A percentile compares a stretch with the other conserved stretches of the same genome.
These are phyloP conservation scores for Metschnikowia sp. DNA, from an alignment of 805 yeast genomes.

Conservation along the genomic window DNA sequence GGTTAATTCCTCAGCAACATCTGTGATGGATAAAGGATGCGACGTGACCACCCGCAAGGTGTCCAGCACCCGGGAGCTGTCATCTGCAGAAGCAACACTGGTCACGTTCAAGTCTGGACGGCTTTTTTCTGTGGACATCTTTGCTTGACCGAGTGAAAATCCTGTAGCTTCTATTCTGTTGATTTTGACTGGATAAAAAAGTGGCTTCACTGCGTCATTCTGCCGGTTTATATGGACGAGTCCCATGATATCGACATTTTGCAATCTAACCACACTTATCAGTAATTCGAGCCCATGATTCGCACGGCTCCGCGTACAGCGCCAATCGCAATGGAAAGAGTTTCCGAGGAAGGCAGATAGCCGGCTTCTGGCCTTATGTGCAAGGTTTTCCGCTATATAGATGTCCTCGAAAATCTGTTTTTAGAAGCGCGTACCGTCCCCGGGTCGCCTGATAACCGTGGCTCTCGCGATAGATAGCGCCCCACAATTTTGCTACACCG, in stretches of 20 bases:
- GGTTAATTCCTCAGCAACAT: conserved; percentile 24
- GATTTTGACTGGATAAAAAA: background rate
- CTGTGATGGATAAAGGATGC: conserved; percentile 22
- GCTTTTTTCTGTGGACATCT: background rate
- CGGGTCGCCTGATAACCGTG: no score
- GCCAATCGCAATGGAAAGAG: background rate
- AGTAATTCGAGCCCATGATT: background rate
- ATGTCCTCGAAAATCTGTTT: no score
- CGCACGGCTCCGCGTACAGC: conserved; percentile 5
- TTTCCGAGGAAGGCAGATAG: no score
- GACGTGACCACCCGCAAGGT: conserved; percentile 22
- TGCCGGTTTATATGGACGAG: no score
- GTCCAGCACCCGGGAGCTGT: conserved; percentile 9
- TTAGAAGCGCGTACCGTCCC: no score
- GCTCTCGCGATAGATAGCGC: no score
- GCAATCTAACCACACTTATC: conserved; percentile 1
- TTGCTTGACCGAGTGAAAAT: background rate
- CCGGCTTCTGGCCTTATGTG: no score
- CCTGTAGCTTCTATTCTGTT: no score
- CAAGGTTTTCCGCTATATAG: no score
- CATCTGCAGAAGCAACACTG: conserved; percentile 1
- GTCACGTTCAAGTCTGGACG: background rate
- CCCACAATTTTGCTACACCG: no score
- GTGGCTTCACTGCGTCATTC: no score
- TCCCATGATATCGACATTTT: background rate